phyloP scores from a whole-genome alignment of 495 filamentous ascomycete species.

The Penicillium macrosclerotiorum region DNA sequence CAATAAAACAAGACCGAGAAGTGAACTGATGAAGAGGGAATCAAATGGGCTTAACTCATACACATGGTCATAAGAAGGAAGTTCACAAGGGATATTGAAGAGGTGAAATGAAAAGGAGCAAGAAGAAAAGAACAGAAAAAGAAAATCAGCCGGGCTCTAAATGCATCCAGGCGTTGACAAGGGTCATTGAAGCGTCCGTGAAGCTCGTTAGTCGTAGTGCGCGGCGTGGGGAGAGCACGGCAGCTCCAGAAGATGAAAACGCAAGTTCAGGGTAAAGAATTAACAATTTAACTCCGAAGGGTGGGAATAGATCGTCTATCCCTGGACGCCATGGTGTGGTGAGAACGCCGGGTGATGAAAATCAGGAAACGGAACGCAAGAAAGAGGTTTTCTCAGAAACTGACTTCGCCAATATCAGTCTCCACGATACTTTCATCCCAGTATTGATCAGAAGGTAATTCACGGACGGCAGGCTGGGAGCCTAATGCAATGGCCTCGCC shows the following conservation, averaged over 20 bases:
- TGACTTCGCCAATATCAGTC: constrained; percentile 46
- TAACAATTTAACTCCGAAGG: constrained; percentile 7
- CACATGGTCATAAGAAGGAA: constrained; percentile 10
- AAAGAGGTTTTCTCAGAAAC: constrained; percentile 29
- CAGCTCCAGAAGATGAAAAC: too few species aligned
- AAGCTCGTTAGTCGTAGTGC: constrained; percentile 23
- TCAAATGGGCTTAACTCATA: constrained; percentile 10
- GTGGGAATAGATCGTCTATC: constrained; percentile 11
- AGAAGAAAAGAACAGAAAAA: too few species aligned
- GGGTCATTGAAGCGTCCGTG: constrained; percentile 23
- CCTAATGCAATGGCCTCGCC: constrained; percentile 42
- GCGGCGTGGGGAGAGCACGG: constrained; percentile 1
- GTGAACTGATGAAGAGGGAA: constrained; percentile 16
- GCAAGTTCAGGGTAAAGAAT: not conserved
- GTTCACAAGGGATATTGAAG: constrained; percentile 14
- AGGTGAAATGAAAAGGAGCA: constrained; percentile 9
- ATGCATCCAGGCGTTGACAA: constrained; percentile 37
- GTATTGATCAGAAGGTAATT: constrained; percentile 32
- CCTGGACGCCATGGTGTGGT: constrained; percentile 15
- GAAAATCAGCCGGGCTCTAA: constrained; percentile 19
- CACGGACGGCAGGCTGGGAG: constrained; percentile 27
- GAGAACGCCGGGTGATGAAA: constrained; percentile 7
- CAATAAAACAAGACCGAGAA: constrained; percentile 40
- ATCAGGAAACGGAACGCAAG: not conserved
- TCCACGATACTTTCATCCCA: constrained; percentile 47